Evolutionary conservation across 495 filamentous ascomycete genomes (phyloP).

Genomic region (Beverwykella pulmonaria): DNA sequence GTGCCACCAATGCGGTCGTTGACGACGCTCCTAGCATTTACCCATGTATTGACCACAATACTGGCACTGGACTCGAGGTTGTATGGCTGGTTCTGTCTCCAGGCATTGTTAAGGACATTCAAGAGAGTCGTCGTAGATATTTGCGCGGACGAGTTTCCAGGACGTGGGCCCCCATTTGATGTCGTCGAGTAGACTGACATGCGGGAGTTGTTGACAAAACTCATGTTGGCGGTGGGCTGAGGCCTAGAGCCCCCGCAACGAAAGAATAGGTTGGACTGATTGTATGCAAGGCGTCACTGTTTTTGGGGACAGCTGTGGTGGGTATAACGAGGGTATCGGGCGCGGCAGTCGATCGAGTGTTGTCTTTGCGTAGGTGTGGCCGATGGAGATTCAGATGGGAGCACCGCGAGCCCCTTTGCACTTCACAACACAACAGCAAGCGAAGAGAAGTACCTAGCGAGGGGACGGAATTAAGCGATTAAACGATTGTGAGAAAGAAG

Average conservation of each 20-base stretch:
- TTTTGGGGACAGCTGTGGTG: not conserved
- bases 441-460: conserved; percentile 16
- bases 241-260: conserved; percentile 25
- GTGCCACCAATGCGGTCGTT: conserved; percentile 73
- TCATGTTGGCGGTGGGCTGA: conserved; percentile 51
- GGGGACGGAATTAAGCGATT: conserved; percentile 33
- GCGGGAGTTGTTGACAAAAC: conserved; percentile 55
- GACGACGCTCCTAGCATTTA: conserved; percentile 69
- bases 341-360: not conserved
- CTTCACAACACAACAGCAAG: not conserved
- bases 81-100: conserved; percentile 78
- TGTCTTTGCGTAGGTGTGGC: not conserved
- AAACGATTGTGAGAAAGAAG: conserved; percentile 33
- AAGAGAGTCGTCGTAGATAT: conserved; percentile 91
- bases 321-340: not conserved
- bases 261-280: not conserved
- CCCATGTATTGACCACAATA: conserved; percentile 93
- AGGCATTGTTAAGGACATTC: conserved; percentile 87
- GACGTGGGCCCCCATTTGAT: conserved; percentile 65
- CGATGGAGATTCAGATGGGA: not conserved
- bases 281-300: not conserved
- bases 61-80: conserved; percentile 88
- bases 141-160: conserved; percentile 60
- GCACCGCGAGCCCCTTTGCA: conserved; percentile 2
- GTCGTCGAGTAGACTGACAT: conserved; percentile 84